These are phyloP conservation scores for Endocarpon pusillum DNA, from an alignment of 495 filamentous ascomycete species.

Conservation along the genomic window DNA sequence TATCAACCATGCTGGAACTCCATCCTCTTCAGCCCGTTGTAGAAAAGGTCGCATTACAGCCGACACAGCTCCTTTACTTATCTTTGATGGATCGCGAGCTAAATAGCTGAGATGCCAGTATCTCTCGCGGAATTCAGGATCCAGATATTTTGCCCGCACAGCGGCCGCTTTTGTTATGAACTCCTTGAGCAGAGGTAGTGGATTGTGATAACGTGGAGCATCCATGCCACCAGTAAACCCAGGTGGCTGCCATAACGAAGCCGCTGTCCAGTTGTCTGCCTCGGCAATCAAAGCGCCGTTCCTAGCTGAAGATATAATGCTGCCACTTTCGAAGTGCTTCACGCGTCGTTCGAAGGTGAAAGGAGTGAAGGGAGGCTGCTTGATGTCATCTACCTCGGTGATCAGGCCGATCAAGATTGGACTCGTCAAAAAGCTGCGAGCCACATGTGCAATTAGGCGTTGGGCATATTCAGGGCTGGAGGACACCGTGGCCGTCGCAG, in stretches of 20 bases:
- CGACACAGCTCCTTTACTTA: conserved; percentile 3
- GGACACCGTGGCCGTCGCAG: too few relatives aligned
- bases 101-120: conserved; percentile 4
- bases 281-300: background rate
- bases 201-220: conserved; percentile 1
- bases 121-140: conserved; percentile 1
- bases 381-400: background rate
- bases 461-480: background rate
- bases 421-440: background rate
- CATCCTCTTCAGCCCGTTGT: conserved; percentile 2
- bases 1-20: conserved; percentile 2
- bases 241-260: conserved; percentile 1
- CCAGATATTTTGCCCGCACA: conserved; percentile 4
- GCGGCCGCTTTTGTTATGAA: background rate
- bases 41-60: conserved; percentile 4
- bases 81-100: conserved; percentile 2
- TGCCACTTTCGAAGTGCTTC: background rate
- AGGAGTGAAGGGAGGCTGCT: background rate
- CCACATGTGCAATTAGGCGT: background rate
- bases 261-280: background rate
- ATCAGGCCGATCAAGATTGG: background rate
- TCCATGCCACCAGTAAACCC: too few relatives aligned
- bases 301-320: background rate
- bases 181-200: background rate
- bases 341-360: background rate